Conservation (phyloP, 2,329 filamentous ascomycete species). For the Trichoderma guizhouense region DNA sequence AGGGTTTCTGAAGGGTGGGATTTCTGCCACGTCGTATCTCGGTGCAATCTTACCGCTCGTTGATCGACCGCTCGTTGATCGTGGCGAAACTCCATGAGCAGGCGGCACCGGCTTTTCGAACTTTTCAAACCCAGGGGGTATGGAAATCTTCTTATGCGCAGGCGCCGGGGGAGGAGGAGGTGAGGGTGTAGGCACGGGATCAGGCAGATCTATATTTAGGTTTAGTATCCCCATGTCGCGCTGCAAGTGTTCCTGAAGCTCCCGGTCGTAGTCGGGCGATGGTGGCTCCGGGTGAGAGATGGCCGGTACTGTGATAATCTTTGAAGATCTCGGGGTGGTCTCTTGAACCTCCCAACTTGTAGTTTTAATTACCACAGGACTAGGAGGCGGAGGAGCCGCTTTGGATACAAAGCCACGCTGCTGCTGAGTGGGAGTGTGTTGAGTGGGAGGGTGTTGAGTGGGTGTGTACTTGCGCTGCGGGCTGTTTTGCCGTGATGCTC, state of each 20-base stretch:
- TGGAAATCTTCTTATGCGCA: conserved; percentile 19
- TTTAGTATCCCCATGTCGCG: conserved; percentile 59
- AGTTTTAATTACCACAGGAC: conserved; percentile 34
- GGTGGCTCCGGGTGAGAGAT: conserved; percentile 46
- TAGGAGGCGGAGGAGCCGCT: conserved; percentile 54
- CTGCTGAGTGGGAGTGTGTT: conserved; percentile 11
- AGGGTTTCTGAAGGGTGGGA: conserved; percentile 51
- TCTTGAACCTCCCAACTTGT: conserved; percentile 30
- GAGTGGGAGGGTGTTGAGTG: neutral
- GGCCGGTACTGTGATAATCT: conserved; percentile 29
- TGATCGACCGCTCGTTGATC: conserved; percentile 30
- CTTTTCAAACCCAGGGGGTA: conserved; percentile 25
- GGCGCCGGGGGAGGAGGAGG: conserved; percentile 7
- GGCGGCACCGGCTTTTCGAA: conserved; percentile 33
- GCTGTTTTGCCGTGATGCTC: conserved; percentile 55
- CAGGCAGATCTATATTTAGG: conserved; percentile 31
- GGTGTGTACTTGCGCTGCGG: conserved; percentile 57
- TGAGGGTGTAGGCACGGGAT: conserved; percentile 6
- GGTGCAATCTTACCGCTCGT: conserved; percentile 37
- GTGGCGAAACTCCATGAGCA: conserved; percentile 34
- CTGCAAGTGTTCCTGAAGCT: conserved; percentile 61
- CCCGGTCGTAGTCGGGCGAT: conserved; percentile 59
- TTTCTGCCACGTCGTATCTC: conserved; percentile 49
- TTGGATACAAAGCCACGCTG: conserved; percentile 44
- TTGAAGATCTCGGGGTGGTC: conserved; percentile 48